Evolutionary conservation across 768 basidiomycete species (phyloP).

Genomic region (Mycena indigotica): DNA sequence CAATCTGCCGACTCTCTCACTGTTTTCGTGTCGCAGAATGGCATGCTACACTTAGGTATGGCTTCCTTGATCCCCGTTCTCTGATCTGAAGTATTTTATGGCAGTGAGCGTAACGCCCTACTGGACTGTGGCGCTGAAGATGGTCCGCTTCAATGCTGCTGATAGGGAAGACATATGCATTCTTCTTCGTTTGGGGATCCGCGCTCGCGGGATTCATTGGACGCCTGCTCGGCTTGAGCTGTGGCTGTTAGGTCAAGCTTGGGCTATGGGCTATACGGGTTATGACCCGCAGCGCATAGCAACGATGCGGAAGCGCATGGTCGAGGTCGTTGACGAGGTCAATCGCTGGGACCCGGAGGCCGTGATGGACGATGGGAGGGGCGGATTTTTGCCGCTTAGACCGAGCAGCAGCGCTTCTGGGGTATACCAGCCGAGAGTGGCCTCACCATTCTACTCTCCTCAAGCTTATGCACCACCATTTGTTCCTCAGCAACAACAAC

Average conservation of each 20-base stretch:
- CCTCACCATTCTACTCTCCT: slow-evolving; percentile 7
- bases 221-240: slow-evolving; percentile 52
- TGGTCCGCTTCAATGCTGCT: slow-evolving; percentile 64
- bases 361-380: slow-evolving; percentile 16
- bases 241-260: slow-evolving; percentile 61
- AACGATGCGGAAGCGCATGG: slow-evolving; percentile 52
- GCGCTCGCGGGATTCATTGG: slow-evolving; percentile 57
- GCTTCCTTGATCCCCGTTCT: background rate
- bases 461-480: slow-evolving; percentile 1
- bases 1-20: slow-evolving; percentile 60
- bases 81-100: slow-evolving; percentile 8
- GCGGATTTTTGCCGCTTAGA: slow-evolving; percentile 6
- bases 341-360: slow-evolving; percentile 23
- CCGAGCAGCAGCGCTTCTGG: background rate
- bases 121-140: slow-evolving; percentile 74
- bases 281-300: slow-evolving; percentile 48
- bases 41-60: slow-evolving; percentile 37
- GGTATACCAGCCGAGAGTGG: background rate
- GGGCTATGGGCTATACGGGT: slow-evolving; percentile 61
- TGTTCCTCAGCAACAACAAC: background rate
- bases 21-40: slow-evolving; percentile 56
- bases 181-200: slow-evolving; percentile 63
- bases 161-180: slow-evolving; percentile 69
- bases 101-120: slow-evolving; percentile 67
- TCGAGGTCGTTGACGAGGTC: slow-evolving; percentile 48